Percentiles rank a stretch among this genome's conserved stretches.
Conservation (phyloP, 495 filamentous ascomycete species). For the Aspergillus hancockii region DNA sequence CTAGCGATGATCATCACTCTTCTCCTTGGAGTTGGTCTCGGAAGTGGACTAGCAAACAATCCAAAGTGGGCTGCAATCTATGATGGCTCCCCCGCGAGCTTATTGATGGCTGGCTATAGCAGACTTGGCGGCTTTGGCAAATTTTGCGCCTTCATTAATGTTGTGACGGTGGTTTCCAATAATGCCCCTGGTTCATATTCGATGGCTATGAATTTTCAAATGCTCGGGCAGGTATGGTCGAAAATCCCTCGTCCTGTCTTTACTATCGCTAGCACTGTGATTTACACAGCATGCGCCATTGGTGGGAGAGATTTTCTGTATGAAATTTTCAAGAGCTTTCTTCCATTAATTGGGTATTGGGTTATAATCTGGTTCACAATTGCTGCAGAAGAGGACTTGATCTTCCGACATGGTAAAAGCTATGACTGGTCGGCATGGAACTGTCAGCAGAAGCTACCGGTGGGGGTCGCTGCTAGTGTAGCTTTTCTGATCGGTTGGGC, state of each 20-base stretch:
- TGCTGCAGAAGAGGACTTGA: conserved; percentile 43
- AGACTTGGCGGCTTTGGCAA: conserved; percentile 66
- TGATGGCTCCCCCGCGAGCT: conserved; percentile 58
- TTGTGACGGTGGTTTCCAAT: conserved; percentile 69
- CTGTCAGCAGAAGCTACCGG: conserved; percentile 36
- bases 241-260: conserved; percentile 71
- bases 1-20: conserved; percentile 58
- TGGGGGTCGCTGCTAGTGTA: conserved; percentile 46
- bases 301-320: conserved; percentile 51
- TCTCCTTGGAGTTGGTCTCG: conserved; percentile 72
- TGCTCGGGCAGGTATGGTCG: conserved; percentile 62
- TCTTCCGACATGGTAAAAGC: conserved; percentile 36
- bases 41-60: conserved; percentile 55
- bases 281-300: conserved; percentile 49
- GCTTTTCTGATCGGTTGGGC: conserved; percentile 52
- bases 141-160: conserved; percentile 68
- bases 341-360: conserved; percentile 55
- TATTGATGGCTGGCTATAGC: conserved; percentile 65
- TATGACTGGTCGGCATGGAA: conserved; percentile 54
- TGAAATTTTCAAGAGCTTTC: conserved; percentile 48
- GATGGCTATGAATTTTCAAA: conserved; percentile 73
- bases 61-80: conserved; percentile 55
- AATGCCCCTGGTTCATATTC: conserved; percentile 70
- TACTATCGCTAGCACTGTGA: conserved; percentile 41
- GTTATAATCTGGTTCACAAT: conserved; percentile 48